A percentile compares a stretch with the other conserved stretches of the same genome.
Conservation (phyloP, 805 yeast species). For the Scheffersomyces ergatensis region DNA sequence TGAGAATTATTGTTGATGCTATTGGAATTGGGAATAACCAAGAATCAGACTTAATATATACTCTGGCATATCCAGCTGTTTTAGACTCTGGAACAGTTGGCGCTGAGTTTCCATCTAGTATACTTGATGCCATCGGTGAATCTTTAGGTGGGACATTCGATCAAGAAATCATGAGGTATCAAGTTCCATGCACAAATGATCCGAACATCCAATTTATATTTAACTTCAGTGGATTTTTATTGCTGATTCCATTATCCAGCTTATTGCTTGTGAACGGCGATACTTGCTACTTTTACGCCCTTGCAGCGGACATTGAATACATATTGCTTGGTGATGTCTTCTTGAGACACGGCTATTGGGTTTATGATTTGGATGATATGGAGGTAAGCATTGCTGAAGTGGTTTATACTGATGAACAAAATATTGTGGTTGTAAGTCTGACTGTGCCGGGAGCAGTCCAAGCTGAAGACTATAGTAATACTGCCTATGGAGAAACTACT, state of each 20-base stretch:
- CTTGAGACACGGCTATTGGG: slow-evolving; percentile 61
- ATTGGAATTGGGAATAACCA: neutral
- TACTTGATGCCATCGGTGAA: slow-evolving; percentile 36
- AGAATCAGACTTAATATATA: neutral
- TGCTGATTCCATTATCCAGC: neutral
- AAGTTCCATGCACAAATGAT: slow-evolving; percentile 38
- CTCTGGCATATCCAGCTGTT: slow-evolving; percentile 31
- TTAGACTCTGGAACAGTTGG: slow-evolving; percentile 62
- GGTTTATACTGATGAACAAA: neutral
- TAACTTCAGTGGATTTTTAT: slow-evolving; percentile 40
- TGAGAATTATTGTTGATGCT: neutral
- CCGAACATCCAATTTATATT: slow-evolving; percentile 25
- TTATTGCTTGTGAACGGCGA: neutral
- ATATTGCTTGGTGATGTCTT: slow-evolving; percentile 62
- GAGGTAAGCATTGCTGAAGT: slow-evolving; percentile 48
- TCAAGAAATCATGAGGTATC: slow-evolving; percentile 42
- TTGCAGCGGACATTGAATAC: no score
- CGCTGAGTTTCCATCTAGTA: slow-evolving; percentile 38
- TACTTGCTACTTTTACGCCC: no score
- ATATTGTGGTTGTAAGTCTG: neutral
- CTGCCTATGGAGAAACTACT: no score
- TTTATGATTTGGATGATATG: slow-evolving; percentile 57
- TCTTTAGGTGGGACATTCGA: slow-evolving; percentile 36
- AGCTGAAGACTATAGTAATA: neutral
- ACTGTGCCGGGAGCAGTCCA: neutral